Percentiles rank a stretch among this genome's conserved stretches.
Conservation (phyloP, 176 grass and related monocot genomes). For the Musa acuminata region DNA sequence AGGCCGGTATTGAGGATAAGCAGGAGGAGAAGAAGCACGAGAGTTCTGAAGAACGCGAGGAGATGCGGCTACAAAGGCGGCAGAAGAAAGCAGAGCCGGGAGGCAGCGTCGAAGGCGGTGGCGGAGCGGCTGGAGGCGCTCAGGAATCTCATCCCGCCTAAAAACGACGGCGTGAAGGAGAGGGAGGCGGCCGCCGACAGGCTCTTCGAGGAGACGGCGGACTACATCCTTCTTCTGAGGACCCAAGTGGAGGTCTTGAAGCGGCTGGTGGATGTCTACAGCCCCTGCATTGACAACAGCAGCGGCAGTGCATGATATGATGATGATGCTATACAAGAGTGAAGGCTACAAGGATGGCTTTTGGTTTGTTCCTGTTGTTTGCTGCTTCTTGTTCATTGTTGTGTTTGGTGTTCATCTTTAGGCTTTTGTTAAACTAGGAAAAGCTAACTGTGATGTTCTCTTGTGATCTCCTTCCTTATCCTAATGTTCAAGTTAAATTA, state of each 20-base stretch:
- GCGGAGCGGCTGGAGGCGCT: constrained; percentile 12
- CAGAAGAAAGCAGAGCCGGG: neutral
- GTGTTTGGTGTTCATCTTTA: too few relatives aligned
- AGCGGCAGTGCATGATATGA: neutral
- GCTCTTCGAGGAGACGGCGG: constrained; percentile 17
- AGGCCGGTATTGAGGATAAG: neutral
- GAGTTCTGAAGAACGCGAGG: neutral
- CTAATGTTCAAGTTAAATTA: too few relatives aligned
- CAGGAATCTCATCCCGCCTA: constrained; percentile 9
- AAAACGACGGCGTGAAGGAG: neutral
- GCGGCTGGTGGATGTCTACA: constrained; percentile 9
- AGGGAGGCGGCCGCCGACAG: constrained; percentile 1
- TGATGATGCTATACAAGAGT: neutral
- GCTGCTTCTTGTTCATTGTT: too few relatives aligned
- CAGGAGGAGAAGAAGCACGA: neutral
- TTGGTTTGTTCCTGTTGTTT: neutral
- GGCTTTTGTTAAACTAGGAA: too few relatives aligned
- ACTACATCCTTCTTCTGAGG: constrained; percentile 6
- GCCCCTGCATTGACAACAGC: neutral
- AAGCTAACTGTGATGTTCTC: too few relatives aligned
- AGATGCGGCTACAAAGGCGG: too few relatives aligned
- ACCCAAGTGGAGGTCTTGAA: constrained; percentile 11
- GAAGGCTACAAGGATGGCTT: neutral
- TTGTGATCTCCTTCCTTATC: too few relatives aligned
- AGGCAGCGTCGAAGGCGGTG: neutral